Percentiles rank a stretch among this genome's conserved stretches.
Conservation (phyloP, 106 monocot genomes). For the Alisma plantagoaquatica region DNA sequence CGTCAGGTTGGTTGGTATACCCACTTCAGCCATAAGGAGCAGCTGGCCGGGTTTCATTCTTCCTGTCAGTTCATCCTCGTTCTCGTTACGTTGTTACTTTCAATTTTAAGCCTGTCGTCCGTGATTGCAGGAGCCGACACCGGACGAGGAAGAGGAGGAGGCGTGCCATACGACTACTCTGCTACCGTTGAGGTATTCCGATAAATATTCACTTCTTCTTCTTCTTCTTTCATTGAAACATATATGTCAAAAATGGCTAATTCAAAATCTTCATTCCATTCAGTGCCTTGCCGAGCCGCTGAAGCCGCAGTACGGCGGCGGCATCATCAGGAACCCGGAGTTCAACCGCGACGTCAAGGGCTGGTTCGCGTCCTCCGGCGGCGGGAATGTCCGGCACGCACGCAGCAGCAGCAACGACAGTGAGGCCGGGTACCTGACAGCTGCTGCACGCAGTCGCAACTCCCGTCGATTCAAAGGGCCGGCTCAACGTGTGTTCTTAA, state of each 20-base stretch:
- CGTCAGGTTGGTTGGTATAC: no score
- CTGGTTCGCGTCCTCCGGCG: constrained; percentile 40
- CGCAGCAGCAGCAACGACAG: no score
- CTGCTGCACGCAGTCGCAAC: constrained; percentile 11
- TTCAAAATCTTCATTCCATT: background rate
- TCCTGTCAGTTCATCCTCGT: no score
- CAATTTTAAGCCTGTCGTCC: no score
- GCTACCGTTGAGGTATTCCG: constrained; percentile 42
- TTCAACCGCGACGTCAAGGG: constrained; percentile 35
- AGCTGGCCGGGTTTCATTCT: no score
- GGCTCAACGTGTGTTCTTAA: constrained; percentile 41
- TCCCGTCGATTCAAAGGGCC: constrained; percentile 24
- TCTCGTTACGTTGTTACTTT: no score
- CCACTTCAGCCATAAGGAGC: no score
- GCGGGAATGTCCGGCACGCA: constrained; percentile 5
- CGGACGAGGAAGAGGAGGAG: no score
- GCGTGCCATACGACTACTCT: constrained; percentile 69
- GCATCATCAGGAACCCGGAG: constrained; percentile 49
- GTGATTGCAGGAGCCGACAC: no score
- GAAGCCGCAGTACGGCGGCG: constrained; percentile 56
- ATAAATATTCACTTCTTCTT: background rate
- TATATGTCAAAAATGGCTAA: background rate
- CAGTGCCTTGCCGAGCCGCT: constrained; percentile 57
- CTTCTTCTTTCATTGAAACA: background rate
- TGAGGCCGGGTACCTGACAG: constrained; percentile 27